These are phyloP conservation scores for Zygoascus biomembranicola DNA, from an alignment of 805 yeast species.

Conservation along the genomic window DNA sequence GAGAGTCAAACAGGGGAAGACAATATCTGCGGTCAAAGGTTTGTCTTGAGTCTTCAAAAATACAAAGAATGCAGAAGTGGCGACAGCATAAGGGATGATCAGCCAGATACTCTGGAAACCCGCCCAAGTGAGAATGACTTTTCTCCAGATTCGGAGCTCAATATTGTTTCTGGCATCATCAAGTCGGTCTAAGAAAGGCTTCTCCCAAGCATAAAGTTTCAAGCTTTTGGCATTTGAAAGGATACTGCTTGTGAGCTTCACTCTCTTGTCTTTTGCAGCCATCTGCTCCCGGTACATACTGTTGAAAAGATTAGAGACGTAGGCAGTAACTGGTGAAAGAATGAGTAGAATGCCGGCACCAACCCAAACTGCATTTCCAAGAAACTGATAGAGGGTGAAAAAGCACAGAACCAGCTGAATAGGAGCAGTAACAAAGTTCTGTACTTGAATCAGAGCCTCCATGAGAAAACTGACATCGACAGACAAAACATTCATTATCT, in stretches of 20 bases:
- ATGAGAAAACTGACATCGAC: conserved; percentile 46
- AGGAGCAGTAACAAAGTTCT: conserved; percentile 47
- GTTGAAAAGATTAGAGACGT: conserved; percentile 59
- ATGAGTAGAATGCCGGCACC: conserved; percentile 72
- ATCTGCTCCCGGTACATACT: conserved; percentile 73
- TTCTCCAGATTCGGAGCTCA: conserved; percentile 67
- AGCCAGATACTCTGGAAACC: conserved; percentile 69
- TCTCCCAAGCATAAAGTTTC: conserved; percentile 94
- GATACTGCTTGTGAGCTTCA: conserved; percentile 78
- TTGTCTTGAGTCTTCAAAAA: conserved; percentile 53
- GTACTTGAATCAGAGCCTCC: conserved; percentile 1
- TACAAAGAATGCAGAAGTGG: conserved; percentile 80
- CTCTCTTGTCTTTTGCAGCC: conserved; percentile 85
- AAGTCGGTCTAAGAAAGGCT: conserved; percentile 66
- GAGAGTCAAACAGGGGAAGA: conserved; percentile 53
- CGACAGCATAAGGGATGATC: conserved; percentile 82
- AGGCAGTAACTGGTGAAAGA: conserved; percentile 73
- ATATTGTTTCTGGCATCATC: conserved; percentile 78
- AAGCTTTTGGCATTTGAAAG: conserved; percentile 82
- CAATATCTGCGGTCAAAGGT: conserved; percentile 82
- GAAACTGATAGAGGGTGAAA: conserved; percentile 56
- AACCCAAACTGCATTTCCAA: conserved; percentile 92
- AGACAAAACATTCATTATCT: conserved; percentile 59
- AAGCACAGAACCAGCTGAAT: conserved; percentile 78
- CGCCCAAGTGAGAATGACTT: conserved; percentile 66